Evolutionary conservation across 2,329 filamentous ascomycete species (phyloP).

Genomic region (Niveomyces coronatus): DNA sequence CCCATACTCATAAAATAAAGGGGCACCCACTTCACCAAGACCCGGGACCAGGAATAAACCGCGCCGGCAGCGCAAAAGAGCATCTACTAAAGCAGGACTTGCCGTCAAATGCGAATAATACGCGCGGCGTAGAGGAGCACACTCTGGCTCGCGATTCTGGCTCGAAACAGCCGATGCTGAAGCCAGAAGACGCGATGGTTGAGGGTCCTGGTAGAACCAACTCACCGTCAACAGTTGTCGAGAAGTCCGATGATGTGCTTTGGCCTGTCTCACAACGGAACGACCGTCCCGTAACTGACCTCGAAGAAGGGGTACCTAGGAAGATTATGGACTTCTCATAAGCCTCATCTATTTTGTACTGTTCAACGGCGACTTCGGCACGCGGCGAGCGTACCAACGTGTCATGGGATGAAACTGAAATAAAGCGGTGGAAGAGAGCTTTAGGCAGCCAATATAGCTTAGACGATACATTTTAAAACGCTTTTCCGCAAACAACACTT

Average conservation of each 20-base stretch:
- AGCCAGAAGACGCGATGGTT: neutral
- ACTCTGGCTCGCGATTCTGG: neutral
- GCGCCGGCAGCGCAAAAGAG: too few relatives aligned
- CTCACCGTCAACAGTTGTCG: neutral
- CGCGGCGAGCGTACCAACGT: neutral
- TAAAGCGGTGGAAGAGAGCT: neutral
- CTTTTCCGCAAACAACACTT: too few relatives aligned
- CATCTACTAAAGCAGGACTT: neutral
- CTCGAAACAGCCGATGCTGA: neutral
- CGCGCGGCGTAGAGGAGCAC: neutral
- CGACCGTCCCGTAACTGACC: neutral
- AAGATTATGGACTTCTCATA: too few relatives aligned
- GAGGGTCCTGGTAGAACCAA: slow-evolving; percentile 1
- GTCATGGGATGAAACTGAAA: neutral
- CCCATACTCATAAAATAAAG: too few relatives aligned
- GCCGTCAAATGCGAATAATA: neutral
- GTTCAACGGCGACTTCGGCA: too few relatives aligned
- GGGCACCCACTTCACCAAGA: neutral
- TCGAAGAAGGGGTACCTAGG: too few relatives aligned
- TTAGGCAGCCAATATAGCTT: neutral
- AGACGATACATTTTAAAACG: slow-evolving; percentile 3
- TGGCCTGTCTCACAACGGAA: neutral
- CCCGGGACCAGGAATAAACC: too few relatives aligned
- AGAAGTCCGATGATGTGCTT: neutral
- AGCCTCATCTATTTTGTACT: too few relatives aligned